Base-by-base conservation (phyloP, 257 asterid species). In the Solanum commersonii region DNA sequence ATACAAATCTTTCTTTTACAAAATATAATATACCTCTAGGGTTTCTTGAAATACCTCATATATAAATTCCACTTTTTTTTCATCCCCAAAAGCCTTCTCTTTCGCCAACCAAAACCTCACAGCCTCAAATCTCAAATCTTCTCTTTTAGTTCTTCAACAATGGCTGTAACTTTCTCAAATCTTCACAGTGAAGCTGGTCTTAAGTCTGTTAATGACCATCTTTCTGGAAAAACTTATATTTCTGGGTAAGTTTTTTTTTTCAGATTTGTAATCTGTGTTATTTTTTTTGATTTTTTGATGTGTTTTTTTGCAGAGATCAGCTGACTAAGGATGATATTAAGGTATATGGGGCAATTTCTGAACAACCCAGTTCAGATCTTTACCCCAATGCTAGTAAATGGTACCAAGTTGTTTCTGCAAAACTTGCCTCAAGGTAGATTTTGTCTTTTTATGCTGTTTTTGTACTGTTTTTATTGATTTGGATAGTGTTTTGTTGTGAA, bases 111-210 rank as follows among this genome's bases (percentile, higher is more conserved):
- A 91, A 87, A 71, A 82, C 74, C 83, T 59, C 70, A 35, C 88
- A 71, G 84, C 84, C 85, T 81, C 85, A 25, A n/a, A 16, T 16
- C 25, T 88, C 27, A 25, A 68, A 72, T 7, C 11, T 22, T 33
- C 34, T 9, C 15, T 46, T 18, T 22, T 71, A 13, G 23, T 18
- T 38, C 87, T 42, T 46, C 63, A 65, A 34, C 13, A 83, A 96
- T 96, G 99, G 98, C 98, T 10, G 94, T 95, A 5, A 94, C 92
- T 27, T 96, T 96, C 87, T 84, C 95, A 52, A 96, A 95, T 95
- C 98, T 96, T 86, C 95, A 94, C 91, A 90, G 96, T 0, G 98
- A 95, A 79, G 65, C 98, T 34, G 99, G 99, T 85, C 90, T 95
- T 88, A 94, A 94, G 90, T 91, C 98, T 25, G 95, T 96, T 3